Percentiles rank a stretch among this genome's conserved stretches.
phyloP scores from a whole-genome alignment of 2,329 filamentous ascomycete species.

The Colletotrichum somersetense region DNA sequence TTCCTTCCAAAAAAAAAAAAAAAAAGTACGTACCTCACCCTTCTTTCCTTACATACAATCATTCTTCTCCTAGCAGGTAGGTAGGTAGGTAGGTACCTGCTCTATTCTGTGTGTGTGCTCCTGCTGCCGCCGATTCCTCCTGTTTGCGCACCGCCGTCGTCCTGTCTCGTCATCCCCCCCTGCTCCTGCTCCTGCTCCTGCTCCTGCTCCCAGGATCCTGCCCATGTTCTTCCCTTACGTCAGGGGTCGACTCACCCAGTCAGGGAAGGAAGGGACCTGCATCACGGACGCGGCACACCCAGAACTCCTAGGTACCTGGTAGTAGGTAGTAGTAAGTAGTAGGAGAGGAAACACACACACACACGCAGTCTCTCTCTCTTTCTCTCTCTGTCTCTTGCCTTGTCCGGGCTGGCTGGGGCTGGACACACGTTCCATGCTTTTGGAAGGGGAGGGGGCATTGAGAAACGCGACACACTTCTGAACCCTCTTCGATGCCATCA shows the following conservation, averaged over 20 bases:
- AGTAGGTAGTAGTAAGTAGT: too few species aligned
- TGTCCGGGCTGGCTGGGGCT: slow-evolving; percentile 30
- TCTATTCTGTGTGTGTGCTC: neutral
- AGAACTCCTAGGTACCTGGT: neutral
- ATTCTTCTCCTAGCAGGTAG: neutral
- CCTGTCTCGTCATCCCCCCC: neutral
- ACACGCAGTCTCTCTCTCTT: too few species aligned
- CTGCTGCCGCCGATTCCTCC: neutral
- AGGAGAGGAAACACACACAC: slow-evolving; percentile 23
- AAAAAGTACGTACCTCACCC: neutral
- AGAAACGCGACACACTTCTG: slow-evolving; percentile 41
- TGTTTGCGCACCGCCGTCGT: neutral
- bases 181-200: neutral
- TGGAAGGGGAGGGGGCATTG: slow-evolving; percentile 24
- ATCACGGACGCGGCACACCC: slow-evolving; percentile 21
- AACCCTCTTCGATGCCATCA: slow-evolving; percentile 38
- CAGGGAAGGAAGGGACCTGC: slow-evolving; percentile 39
- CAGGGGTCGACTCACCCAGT: slow-evolving; percentile 31
- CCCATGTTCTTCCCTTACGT: slow-evolving; percentile 34
- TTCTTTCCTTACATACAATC: neutral
- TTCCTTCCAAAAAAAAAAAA: too few species aligned
- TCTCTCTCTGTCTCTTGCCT: slow-evolving; percentile 1
- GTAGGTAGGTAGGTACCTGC: slow-evolving; percentile 1
- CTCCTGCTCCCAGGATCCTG: neutral
- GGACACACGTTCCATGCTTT: slow-evolving; percentile 38